Evolutionary conservation across 306 rosid species (phyloP).

Genomic region (Malus orientalis): DNA sequence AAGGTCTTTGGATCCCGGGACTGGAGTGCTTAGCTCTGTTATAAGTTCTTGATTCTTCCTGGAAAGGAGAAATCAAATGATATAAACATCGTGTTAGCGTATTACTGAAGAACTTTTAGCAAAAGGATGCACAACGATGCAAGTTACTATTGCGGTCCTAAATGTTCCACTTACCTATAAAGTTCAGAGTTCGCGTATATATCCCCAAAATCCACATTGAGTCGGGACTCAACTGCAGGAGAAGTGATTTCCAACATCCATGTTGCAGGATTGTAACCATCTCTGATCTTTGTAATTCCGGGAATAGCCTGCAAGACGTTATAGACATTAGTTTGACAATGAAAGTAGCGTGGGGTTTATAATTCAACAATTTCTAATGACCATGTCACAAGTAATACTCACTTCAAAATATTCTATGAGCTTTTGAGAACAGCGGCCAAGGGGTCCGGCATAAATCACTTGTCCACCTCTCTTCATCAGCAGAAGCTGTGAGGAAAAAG

Average conservation of each 20-base stretch:
- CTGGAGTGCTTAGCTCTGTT: constrained; percentile 11
- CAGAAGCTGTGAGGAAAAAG: constrained; percentile 5
- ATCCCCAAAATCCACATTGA: neutral
- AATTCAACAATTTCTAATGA: neutral
- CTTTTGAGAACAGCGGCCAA: constrained; percentile 17
- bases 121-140: neutral
- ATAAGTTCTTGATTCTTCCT: constrained; percentile 22
- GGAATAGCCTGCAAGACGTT: neutral
- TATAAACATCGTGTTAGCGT: neutral
- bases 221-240: neutral
- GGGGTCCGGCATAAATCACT: constrained; percentile 23
- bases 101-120: neutral
- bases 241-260: constrained; percentile 5
- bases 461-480: constrained; percentile 29
- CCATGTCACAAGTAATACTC: neutral
- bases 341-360: too few species aligned
- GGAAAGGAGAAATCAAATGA: neutral
- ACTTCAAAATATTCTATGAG: constrained; percentile 24
- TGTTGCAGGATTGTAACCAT: neutral
- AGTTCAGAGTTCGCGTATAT: neutral
- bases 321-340: neutral
- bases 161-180: neutral
- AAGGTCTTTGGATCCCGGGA: constrained; percentile 19
- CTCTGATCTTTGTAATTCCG: neutral
- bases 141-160: neutral